phyloP scores from a whole-genome alignment of 495 filamentous ascomycete species.

The Penicillium cosmopolitanum region DNA sequence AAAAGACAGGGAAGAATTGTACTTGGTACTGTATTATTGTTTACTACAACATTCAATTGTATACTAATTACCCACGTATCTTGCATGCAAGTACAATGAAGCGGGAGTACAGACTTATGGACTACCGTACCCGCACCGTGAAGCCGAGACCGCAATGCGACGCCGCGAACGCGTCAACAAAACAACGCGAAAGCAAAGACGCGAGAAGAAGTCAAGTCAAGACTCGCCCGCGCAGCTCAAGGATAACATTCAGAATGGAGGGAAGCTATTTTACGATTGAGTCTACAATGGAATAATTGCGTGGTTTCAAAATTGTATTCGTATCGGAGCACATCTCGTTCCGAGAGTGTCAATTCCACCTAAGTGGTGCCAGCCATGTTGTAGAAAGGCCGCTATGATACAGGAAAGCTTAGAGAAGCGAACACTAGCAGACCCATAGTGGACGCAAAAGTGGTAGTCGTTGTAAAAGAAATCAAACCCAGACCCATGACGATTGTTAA shows the following conservation, averaged over 20 bases:
- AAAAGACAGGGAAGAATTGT: no score
- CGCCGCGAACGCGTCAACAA: no score
- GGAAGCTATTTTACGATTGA: background rate
- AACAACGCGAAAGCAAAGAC: no score
- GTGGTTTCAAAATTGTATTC: slow-evolving; percentile 47
- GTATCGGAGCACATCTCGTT: slow-evolving; percentile 40
- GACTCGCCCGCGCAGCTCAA: no score
- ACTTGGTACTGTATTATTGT: no score
- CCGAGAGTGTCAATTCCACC: slow-evolving; percentile 33
- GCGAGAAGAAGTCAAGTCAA: no score
- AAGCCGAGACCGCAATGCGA: no score
- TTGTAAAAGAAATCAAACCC: slow-evolving; percentile 51
- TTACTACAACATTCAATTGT: no score
- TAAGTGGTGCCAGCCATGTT: slow-evolving; percentile 47
- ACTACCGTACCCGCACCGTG: no score
- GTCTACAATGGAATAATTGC: background rate
- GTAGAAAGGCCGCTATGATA: slow-evolving; percentile 53
- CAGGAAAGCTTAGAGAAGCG: slow-evolving; percentile 48
- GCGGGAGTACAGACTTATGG: background rate
- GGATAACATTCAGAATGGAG: background rate
- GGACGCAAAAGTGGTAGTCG: slow-evolving; percentile 50
- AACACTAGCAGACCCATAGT: slow-evolving; percentile 51
- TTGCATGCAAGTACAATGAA: background rate
- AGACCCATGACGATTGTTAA: slow-evolving; percentile 53
- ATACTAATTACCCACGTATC: no score